Percentiles rank a stretch among this genome's conserved stretches.
Conservation (phyloP, 192 early-diverging fungal genomes). For the Chytriomyces confervae region DNA sequence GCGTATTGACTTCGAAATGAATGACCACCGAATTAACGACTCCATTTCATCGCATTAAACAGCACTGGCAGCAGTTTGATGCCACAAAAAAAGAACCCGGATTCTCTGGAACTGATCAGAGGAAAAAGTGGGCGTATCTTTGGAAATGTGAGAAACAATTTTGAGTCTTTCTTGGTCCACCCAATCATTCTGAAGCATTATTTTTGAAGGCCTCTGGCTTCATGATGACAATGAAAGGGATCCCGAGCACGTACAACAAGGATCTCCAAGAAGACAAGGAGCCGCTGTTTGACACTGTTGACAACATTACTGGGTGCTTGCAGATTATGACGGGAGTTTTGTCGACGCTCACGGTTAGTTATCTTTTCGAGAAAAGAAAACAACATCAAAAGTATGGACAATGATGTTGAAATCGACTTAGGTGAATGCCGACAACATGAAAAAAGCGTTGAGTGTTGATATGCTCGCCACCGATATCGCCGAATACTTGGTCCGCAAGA, state of each 20-base stretch:
- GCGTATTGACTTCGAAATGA: constrained; percentile 3
- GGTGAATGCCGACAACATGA: constrained; percentile 87
- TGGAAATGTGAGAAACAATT: constrained; percentile 68
- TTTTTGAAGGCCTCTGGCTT: constrained; percentile 80
- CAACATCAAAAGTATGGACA: background rate
- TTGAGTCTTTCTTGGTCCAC: background rate
- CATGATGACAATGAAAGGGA: constrained; percentile 98
- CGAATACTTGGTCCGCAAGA: constrained; percentile 97
- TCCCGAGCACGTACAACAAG: constrained; percentile 98
- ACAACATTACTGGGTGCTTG: constrained; percentile 86
- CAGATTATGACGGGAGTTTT: constrained; percentile 93
- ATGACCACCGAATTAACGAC: background rate
- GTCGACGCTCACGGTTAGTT: constrained; percentile 78
- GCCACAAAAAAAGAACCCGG: constrained; percentile 99
- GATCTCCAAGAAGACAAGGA: constrained; percentile 99
- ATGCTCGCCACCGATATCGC: constrained; percentile 99
- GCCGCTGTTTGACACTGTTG: constrained; percentile 94
- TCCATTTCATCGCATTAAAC: constrained; percentile 22
- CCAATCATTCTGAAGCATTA: background rate
- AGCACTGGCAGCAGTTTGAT: constrained; percentile 97
- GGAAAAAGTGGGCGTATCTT: constrained; percentile 97
- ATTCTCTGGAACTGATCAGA: constrained; percentile 91
- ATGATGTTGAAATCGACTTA: constrained; percentile 27
- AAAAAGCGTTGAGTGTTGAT: constrained; percentile 77
- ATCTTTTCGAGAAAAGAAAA: background rate